A percentile compares a stretch with the other conserved stretches of the same genome.
Conservation (phyloP, 768 basidiomycete genomes). For the Exidia glandulosa region DNA sequence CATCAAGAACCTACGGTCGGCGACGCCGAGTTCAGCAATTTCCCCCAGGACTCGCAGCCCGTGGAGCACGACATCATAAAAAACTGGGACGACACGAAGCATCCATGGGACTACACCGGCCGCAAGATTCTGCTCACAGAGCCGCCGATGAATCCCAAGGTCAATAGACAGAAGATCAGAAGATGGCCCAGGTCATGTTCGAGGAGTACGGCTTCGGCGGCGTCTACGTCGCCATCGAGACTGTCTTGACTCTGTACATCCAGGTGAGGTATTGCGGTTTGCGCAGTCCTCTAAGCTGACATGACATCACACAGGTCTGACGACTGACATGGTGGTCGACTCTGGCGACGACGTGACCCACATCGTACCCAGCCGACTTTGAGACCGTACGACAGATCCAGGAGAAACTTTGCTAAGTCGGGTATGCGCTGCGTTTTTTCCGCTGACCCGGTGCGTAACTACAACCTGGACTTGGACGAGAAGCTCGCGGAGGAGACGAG, state of each 20-base stretch:
- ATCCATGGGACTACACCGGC: conserved; percentile 97
- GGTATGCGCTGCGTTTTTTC: too few relatives aligned
- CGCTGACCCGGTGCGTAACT: too few relatives aligned
- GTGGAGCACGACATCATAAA: conserved; percentile 99
- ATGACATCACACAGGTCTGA: conserved; percentile 52
- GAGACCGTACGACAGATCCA: conserved; percentile 99
- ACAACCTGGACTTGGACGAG: conserved; percentile 91
- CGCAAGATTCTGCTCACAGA: conserved; percentile 90
- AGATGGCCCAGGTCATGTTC: conserved; percentile 98
- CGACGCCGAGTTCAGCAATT: conserved; percentile 88
- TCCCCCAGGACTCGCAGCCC: conserved; percentile 92
- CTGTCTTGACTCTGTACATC: conserved; percentile 94
- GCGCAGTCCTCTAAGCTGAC: not conserved
- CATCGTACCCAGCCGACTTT: conserved; percentile 95
- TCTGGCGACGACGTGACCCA: conserved; percentile 99
- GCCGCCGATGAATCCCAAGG: conserved; percentile 99
- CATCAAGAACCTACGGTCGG: conserved; percentile 98
- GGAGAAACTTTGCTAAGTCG: conserved; percentile 96
- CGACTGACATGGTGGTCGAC: conserved; percentile 97
- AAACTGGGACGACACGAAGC: conserved; percentile 99
- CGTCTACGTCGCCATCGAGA: conserved; percentile 98
- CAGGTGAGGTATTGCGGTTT: conserved; percentile 50
- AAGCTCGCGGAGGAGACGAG: conserved; percentile 93
- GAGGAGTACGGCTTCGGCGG: conserved; percentile 97
- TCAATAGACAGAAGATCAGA: conserved; percentile 79